These are phyloP conservation scores for Parasitella parasitica DNA, from an alignment of 371 early-diverging fungal species.

Conservation along the genomic window DNA sequence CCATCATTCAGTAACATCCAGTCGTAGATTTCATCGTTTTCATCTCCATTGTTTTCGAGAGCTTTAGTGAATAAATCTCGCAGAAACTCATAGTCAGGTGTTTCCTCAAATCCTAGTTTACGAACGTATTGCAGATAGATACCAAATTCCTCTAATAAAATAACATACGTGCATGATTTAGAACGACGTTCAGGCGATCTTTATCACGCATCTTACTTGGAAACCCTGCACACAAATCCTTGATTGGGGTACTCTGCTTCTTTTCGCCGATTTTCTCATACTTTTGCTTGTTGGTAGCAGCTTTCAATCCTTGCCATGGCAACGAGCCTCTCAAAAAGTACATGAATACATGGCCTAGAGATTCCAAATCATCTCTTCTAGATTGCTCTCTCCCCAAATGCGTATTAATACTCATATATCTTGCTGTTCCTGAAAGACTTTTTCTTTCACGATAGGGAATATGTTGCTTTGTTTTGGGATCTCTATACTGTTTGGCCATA, in stretches of 20 bases:
- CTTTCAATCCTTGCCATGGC: conserved; percentile 98
- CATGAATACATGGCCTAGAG: conserved; percentile 97
- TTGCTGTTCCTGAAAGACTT: conserved; percentile 94
- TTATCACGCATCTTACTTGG: conserved; percentile 43
- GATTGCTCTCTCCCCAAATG: conserved; percentile 93
- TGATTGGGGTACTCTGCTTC: conserved; percentile 85
- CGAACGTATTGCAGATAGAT: conserved; percentile 86
- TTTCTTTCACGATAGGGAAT: conserved; percentile 93
- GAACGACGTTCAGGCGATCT: too few species aligned
- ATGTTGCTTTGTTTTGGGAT: conserved; percentile 92
- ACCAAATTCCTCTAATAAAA: conserved; percentile 67
- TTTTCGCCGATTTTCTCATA: conserved; percentile 97
- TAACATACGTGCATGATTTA: background rate
- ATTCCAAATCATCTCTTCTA: conserved; percentile 97
- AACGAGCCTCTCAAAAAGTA: conserved; percentile 95
- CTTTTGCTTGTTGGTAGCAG: conserved; percentile 96
- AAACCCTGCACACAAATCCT: conserved; percentile 87
- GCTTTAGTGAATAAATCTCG: conserved; percentile 81
- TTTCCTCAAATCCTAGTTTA: conserved; percentile 51
- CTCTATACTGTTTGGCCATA: conserved; percentile 95
- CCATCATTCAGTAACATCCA: conserved; percentile 76
- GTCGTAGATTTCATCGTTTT: conserved; percentile 85
- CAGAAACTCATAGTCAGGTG: conserved; percentile 70
- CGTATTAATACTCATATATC: conserved; percentile 95
- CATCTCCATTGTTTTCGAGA: conserved; percentile 64